A percentile compares a stretch with the other conserved stretches of the same genome.
Evolutionary conservation across 768 basidiomycete genomes (phyloP).

Genomic region (Fomitopsis serialis): DNA sequence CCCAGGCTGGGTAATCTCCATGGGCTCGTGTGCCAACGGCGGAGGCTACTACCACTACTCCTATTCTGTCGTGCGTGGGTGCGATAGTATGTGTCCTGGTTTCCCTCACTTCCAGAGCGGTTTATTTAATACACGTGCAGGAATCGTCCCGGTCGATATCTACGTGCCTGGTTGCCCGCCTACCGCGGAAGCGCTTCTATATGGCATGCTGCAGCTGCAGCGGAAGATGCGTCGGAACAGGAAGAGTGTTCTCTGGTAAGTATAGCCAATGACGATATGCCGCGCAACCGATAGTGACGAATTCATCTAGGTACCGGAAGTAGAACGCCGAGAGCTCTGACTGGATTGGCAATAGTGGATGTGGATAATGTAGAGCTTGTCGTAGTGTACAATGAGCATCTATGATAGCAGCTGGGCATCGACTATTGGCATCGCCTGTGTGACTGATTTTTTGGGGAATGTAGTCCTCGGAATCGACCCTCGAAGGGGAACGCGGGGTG

Average conservation of each 20-base stretch:
- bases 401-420: background rate
- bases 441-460: too few species aligned
- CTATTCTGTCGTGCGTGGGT: constrained; percentile 97
- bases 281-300: background rate
- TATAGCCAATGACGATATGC: background rate
- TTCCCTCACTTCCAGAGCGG: background rate
- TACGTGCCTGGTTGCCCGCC: constrained; percentile 96
- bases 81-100: constrained; percentile 66
- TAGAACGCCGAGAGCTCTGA: constrained; percentile 4
- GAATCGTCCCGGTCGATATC: constrained; percentile 96
- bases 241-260: constrained; percentile 83
- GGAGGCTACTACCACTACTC: constrained; percentile 98
- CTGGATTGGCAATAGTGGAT: too few species aligned
- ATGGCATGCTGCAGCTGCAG: constrained; percentile 95
- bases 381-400: background rate
- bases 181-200: constrained; percentile 94
- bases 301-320: constrained; percentile 18
- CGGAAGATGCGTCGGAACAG: constrained; percentile 91
- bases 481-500: too few species aligned
- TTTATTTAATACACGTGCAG: constrained; percentile 28
- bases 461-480: too few species aligned
- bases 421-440: too few species aligned
- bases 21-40: constrained; percentile 99
- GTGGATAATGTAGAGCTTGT: background rate
- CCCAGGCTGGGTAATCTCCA: constrained; percentile 95